phyloP scores from a whole-genome alignment of 2,329 filamentous ascomycete species.

The Pseudocercospora macadamiae region DNA sequence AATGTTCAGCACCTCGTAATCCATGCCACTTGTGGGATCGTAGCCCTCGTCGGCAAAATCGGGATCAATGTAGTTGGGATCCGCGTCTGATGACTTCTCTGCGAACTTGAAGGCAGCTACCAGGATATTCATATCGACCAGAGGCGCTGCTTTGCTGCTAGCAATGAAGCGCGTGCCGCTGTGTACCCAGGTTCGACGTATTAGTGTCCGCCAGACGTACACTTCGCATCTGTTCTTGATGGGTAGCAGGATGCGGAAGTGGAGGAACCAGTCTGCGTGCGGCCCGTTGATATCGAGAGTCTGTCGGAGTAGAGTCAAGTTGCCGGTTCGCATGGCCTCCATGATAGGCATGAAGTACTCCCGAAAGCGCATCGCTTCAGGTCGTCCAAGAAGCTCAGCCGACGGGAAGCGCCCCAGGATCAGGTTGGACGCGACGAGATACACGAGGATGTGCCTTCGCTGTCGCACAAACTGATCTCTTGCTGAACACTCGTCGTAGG shows the following conservation, averaged over 20 bases:
- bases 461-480: slow-evolving; percentile 61
- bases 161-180: slow-evolving; percentile 65
- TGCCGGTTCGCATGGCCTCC: slow-evolving; percentile 69
- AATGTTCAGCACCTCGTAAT: slow-evolving; percentile 55
- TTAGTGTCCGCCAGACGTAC: slow-evolving; percentile 80
- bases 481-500: slow-evolving; percentile 73
- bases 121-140: slow-evolving; percentile 72
- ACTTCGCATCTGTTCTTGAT: slow-evolving; percentile 77
- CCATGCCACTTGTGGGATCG: slow-evolving; percentile 14
- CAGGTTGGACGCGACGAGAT: slow-evolving; percentile 80
- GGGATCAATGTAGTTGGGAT: slow-evolving; percentile 46
- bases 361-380: slow-evolving; percentile 68
- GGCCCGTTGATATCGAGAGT: slow-evolving; percentile 60
- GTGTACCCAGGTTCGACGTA: slow-evolving; percentile 75
- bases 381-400: slow-evolving; percentile 64
- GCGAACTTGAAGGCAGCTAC: slow-evolving; percentile 65
- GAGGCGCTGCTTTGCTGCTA: slow-evolving; percentile 62
- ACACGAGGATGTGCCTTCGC: slow-evolving; percentile 77
- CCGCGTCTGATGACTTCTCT: slow-evolving; percentile 55
- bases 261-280: slow-evolving; percentile 73
- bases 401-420: slow-evolving; percentile 84
- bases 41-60: slow-evolving; percentile 47
- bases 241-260: slow-evolving; percentile 73
- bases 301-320: slow-evolving; percentile 73
- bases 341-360: slow-evolving; percentile 75